These are phyloP conservation scores for Rhynchospora breviuscula DNA, from an alignment of 176 grass and related monocot species.

Conservation along the genomic window DNA sequence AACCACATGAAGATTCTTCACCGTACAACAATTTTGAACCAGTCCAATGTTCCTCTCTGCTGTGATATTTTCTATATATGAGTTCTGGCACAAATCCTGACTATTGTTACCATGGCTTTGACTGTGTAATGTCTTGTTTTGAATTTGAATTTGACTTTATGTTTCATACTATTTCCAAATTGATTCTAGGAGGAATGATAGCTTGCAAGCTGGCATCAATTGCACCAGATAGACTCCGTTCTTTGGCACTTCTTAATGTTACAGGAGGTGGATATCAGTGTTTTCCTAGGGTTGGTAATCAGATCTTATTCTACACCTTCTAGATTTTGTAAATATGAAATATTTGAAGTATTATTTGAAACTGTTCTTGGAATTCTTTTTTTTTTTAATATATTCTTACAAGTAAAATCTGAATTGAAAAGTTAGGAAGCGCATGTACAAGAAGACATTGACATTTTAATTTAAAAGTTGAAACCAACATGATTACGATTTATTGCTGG, in stretches of 20 bases:
- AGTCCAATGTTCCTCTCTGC: slow-evolving; percentile 29
- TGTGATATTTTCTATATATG: slow-evolving; percentile 54
- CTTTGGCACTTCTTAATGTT: slow-evolving; percentile 56
- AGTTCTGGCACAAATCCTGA: slow-evolving; percentile 68
- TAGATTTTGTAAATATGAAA: background rate
- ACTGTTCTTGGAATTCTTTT: background rate
- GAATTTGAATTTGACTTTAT: background rate
- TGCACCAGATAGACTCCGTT: slow-evolving; percentile 46
- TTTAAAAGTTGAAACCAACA: slow-evolving; percentile 3
- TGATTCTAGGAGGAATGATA: slow-evolving; percentile 53
- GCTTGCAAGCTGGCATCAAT: slow-evolving; percentile 56
- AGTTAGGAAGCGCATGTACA: background rate
- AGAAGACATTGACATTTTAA: background rate
- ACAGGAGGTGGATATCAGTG: slow-evolving; percentile 61
- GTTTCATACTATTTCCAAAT: background rate
- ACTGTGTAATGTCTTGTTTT: slow-evolving; percentile 1
- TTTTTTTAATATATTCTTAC: background rate
- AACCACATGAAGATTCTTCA: slow-evolving; percentile 9
- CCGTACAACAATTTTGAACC: slow-evolving; percentile 27
- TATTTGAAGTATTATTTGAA: background rate
- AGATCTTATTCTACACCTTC: background rate
- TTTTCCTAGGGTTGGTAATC: slow-evolving; percentile 49
- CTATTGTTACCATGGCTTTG: slow-evolving; percentile 36
- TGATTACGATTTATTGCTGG: background rate
- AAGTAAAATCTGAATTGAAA: slow-evolving; percentile 1